Evolutionary conservation across 2,329 filamentous ascomycete species (phyloP), one percentile per base, ranked within the genome.

Genomic region (Arthroderma sp.): DNA sequence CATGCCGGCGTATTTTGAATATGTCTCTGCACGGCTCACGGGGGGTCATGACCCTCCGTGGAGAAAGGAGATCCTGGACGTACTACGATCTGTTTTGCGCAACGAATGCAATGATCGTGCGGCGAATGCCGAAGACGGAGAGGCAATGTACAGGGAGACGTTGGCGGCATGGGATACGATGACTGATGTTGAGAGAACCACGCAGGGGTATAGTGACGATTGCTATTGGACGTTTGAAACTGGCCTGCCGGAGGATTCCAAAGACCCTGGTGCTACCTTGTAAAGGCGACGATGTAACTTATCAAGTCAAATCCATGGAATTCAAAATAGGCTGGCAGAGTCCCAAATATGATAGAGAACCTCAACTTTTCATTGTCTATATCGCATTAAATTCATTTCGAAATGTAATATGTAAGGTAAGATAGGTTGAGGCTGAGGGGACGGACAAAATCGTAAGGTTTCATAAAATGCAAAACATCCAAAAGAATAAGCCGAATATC

Each of bases 1-100:
- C 34, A 51, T 51, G 49, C 46, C 50, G 3, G 50, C 49, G 28
- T 52, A 52, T 41, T 51, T 44, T 51, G 49, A 51, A 31, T 52
- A 51, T 40, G 47, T 48, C 28, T 11, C 28, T 8, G 49, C 49
- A 44, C 43, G 49, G 30, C 47, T 51, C n/a, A 48, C 46, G 46
- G 48, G 44, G 28, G 48, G 48, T 36, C 50, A 52, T 46, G 5
- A 43, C 5, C 46, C 46, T 38, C 44, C 44, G 40, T 52, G 49
- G 46, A 47, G 45, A 38, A 46, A 15, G 33, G 49, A 50, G 40
- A 27, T 52, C 29, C 49, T 52, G 36, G 50, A 51, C 44, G 38
- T 51, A 15, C 37, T 52, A 39, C 49, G 47, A 47, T 46, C 45
- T 45, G 50, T 52, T 48, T 30, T 51, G 41, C 47, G 40, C 40